Evolutionary conservation across 2,329 filamentous ascomycete species (phyloP).

Genomic region (Penicillium brasilianum): DNA sequence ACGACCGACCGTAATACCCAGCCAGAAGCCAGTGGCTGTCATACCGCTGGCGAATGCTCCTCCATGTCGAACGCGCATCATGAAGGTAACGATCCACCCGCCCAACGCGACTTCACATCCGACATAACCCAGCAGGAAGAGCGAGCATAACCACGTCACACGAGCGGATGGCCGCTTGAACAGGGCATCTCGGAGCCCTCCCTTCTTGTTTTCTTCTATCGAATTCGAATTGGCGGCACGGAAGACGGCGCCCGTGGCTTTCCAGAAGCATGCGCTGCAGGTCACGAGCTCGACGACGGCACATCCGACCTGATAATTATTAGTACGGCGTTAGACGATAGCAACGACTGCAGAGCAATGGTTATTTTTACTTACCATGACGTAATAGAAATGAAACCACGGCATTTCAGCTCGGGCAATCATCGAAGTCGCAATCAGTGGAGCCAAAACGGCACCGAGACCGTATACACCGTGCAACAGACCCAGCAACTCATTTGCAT

Average conservation of each 20-base stretch:
- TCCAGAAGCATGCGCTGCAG: slow-evolving; percentile 32
- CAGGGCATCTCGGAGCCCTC: slow-evolving; percentile 28
- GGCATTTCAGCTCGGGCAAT: slow-evolving; percentile 64
- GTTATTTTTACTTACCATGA: slow-evolving; percentile 62
- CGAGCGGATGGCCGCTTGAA: slow-evolving; percentile 30
- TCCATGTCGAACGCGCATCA: slow-evolving; percentile 76
- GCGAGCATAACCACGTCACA: slow-evolving; percentile 45
- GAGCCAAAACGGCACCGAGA: slow-evolving; percentile 70
- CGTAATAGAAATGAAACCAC: slow-evolving; percentile 79
- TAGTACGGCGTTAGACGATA: not conserved
- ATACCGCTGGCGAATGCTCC: slow-evolving; percentile 74
- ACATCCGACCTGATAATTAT: slow-evolving; percentile 29
- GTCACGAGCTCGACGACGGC: slow-evolving; percentile 33
- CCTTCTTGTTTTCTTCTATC: slow-evolving; percentile 20
- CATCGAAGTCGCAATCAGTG: slow-evolving; percentile 74
- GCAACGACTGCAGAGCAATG: not conserved
- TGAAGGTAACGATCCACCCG: slow-evolving; percentile 85
- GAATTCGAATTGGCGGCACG: slow-evolving; percentile 17
- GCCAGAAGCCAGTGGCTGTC: slow-evolving; percentile 81
- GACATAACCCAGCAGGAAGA: slow-evolving; percentile 79
- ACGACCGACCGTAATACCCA: slow-evolving; percentile 76
- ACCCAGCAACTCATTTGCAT: slow-evolving; percentile 74
- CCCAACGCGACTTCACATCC: slow-evolving; percentile 73
- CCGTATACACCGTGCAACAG: slow-evolving; percentile 77
- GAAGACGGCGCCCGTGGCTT: slow-evolving; percentile 27